phyloP scores from a whole-genome alignment of 306 rosid species.

The Argentina anserina region DNA sequence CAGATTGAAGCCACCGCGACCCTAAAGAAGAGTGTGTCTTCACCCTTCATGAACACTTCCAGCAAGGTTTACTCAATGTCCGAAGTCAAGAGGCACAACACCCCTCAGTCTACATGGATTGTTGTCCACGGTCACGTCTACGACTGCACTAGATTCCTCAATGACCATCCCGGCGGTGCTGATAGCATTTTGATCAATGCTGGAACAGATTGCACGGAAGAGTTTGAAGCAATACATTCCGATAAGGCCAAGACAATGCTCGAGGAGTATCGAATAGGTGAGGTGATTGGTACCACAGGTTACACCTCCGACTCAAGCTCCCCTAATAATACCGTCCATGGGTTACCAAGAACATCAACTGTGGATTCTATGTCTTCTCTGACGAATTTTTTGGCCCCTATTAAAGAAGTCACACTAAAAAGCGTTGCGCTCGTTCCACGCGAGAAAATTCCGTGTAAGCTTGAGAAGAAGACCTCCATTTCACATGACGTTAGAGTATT shows the following conservation, averaged over 20 bases:
- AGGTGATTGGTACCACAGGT: constrained; percentile 41
- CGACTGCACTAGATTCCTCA: constrained; percentile 69
- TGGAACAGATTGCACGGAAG: constrained; percentile 89
- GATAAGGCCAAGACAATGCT: constrained; percentile 75
- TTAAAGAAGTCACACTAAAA: constrained; percentile 28
- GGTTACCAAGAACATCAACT: not conserved
- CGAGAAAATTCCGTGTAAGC: constrained; percentile 63
- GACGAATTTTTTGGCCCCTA: constrained; percentile 37
- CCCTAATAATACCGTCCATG: constrained; percentile 57
- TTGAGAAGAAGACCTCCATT: constrained; percentile 40
- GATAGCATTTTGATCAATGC: constrained; percentile 87
- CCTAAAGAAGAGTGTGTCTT: constrained; percentile 53
- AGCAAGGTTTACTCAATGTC: constrained; percentile 44
- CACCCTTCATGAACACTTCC: constrained; percentile 62
- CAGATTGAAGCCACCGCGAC: constrained; percentile 32
- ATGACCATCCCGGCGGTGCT: constrained; percentile 82
- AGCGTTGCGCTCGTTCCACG: constrained; percentile 52
- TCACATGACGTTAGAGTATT: constrained; percentile 67
- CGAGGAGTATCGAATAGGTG: constrained; percentile 61
- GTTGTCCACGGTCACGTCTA: constrained; percentile 65
- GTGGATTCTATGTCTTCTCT: constrained; percentile 15
- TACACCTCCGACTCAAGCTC: constrained; percentile 42
- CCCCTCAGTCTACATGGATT: constrained; percentile 64
- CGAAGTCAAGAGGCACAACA: constrained; percentile 55
- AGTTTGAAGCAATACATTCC: constrained; percentile 86